Base-by-base conservation (phyloP, 2,329 filamentous ascomycete genomes). In the Beauveria varroae region DNA sequence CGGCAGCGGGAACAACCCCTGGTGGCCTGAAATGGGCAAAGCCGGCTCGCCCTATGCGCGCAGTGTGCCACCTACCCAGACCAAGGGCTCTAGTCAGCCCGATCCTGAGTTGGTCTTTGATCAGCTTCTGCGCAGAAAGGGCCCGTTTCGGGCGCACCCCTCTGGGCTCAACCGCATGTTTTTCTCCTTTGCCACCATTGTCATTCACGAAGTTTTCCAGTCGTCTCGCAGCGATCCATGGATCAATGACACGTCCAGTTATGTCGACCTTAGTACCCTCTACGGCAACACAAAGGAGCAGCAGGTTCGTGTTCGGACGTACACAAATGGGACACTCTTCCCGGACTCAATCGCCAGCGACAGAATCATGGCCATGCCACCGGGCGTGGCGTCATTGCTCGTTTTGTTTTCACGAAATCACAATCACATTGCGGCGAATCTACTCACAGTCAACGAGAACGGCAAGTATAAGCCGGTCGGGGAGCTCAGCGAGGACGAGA, bases 231-330 rank as follows among this genome's bases (percentile, higher is more conserved):
- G 68, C 64, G 3, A 68, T 22, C 49, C 58, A 9, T 56, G 53
- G 3, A 40, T 65, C 6, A 65, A 64, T 43, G 41, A 73, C 54
- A 75, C 71, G 2, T 77, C 75, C 1, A 78, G 76, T 1, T 78
- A 78, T 63, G 67, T 78, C 24, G 76, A 79, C 62, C 70, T 79
- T 3, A 69, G 34, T 9, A 64, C 81, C 7, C 68, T 84, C n/a
- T 84, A 84, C 63, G 81, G 81, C 9, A 80, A 78, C 63, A 80
- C 78, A 58, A 75, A 78, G 65, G 67, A 71, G 1, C 79, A 83
- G 64, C 80, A 83, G 64, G 74, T 79, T 62, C 63, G 64, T 6
- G 79, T 84, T 72, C 72, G 81, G 6, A 50, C 47, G 5, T 24
- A 16, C 14, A n/a, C 24, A 24, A 16, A 50, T 7, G 47, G 47